Evolutionary conservation across 2,329 filamentous ascomycete genomes (phyloP).

Genomic region (Reticulascus tulasneorum): DNA sequence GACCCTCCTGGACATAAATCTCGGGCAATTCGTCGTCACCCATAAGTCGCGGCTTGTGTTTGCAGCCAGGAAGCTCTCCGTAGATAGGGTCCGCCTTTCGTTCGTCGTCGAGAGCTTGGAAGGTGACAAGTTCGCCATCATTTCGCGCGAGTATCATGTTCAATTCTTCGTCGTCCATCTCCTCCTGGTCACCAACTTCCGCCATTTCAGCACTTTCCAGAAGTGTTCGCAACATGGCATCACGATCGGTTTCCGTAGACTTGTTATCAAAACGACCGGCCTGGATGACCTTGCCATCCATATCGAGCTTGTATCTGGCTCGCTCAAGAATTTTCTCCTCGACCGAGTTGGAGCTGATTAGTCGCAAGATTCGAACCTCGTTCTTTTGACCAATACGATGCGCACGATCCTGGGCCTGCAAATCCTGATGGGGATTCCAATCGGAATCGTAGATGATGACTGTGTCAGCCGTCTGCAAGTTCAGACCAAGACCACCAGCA

Average conservation of each 20-base stretch:
- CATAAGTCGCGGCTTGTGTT: slow-evolving; percentile 74
- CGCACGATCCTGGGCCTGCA: slow-evolving; percentile 98
- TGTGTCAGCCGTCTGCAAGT: slow-evolving; percentile 94
- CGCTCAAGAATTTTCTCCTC: slow-evolving; percentile 98
- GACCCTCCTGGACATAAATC: slow-evolving; percentile 86
- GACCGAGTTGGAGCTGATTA: slow-evolving; percentile 95
- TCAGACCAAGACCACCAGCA: slow-evolving; percentile 95
- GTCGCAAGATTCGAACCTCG: slow-evolving; percentile 89
- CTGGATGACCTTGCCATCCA: slow-evolving; percentile 99
- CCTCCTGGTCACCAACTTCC: slow-evolving; percentile 73
- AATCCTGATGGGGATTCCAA: slow-evolving; percentile 99
- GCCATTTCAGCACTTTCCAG: slow-evolving; percentile 77
- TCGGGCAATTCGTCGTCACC: slow-evolving; percentile 85
- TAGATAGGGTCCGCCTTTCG: slow-evolving; percentile 64
- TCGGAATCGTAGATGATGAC: slow-evolving; percentile 99
- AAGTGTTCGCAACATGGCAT: slow-evolving; percentile 91
- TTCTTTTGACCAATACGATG: slow-evolving; percentile 99
- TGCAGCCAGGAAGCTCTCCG: slow-evolving; percentile 60
- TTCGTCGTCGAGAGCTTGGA: slow-evolving; percentile 81
- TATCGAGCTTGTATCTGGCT: slow-evolving; percentile 95
- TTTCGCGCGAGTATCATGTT: slow-evolving; percentile 90
- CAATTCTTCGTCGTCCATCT: slow-evolving; percentile 97
- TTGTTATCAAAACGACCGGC: slow-evolving; percentile 99
- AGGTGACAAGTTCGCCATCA: slow-evolving; percentile 71
- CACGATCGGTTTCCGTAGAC: slow-evolving; percentile 95